Conservation (phyloP, 805 yeast genomes). For the Ogataea trehalophila region DNA sequence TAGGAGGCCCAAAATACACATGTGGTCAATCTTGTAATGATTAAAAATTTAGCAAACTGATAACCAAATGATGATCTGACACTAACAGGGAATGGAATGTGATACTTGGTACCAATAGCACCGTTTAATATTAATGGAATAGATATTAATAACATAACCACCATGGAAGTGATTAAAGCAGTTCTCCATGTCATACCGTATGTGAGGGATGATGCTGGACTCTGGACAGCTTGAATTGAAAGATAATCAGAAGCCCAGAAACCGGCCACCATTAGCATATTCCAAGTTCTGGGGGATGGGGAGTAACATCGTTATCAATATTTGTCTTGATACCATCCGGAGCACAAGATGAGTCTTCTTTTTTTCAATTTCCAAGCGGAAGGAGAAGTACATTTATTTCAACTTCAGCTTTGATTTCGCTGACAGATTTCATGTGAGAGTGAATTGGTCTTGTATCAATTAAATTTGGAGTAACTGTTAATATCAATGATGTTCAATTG, state of each 20-base stretch:
- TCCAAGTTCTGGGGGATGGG: slow-evolving; percentile 22
- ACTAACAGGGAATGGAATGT: slow-evolving; percentile 33
- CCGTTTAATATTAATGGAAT: slow-evolving; percentile 23
- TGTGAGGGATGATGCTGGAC: slow-evolving; percentile 14
- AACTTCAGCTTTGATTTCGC: slow-evolving; percentile 3
- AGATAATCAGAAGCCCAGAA: slow-evolving; percentile 26
- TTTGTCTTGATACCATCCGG: slow-evolving; percentile 16
- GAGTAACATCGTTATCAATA: slow-evolving; percentile 19
- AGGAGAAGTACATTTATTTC: slow-evolving; percentile 4
- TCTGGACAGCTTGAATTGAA: slow-evolving; percentile 20
- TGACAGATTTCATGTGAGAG: slow-evolving; percentile 2
- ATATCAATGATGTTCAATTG: no score
- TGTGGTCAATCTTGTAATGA: slow-evolving; percentile 31
- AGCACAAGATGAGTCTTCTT: slow-evolving; percentile 15
- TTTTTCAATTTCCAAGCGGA: slow-evolving; percentile 12
- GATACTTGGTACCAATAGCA: slow-evolving; percentile 31
- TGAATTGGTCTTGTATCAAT: no score
- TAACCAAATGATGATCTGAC: slow-evolving; percentile 31
- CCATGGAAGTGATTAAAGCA: slow-evolving; percentile 14
- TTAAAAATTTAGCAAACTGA: slow-evolving; percentile 28
- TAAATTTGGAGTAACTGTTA: no score
- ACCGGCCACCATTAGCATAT: slow-evolving; percentile 18
- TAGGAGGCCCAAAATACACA: slow-evolving; percentile 29
- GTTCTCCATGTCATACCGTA: slow-evolving; percentile 20
- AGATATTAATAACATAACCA: slow-evolving; percentile 20